Conservation (phyloP, 2,329 filamentous ascomycete genomes). For the Epichloe typhina region DNA sequence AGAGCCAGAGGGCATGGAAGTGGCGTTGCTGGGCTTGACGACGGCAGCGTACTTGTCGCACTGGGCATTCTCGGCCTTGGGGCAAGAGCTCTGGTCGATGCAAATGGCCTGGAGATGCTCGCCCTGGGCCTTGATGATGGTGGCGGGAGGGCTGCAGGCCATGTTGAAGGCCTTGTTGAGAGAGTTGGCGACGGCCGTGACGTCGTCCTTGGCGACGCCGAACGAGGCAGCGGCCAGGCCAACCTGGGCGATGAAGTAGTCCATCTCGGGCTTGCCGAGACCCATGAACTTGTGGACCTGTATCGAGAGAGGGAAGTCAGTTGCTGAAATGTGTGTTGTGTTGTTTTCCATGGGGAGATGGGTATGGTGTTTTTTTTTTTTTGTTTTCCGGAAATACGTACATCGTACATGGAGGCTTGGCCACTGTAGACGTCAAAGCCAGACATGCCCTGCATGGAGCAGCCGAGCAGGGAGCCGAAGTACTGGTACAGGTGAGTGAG, state of each 20-base stretch:
- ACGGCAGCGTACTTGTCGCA: slow-evolving; percentile 31
- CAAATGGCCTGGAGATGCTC: slow-evolving; percentile 42
- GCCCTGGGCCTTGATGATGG: slow-evolving; percentile 31
- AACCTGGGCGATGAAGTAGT: slow-evolving; percentile 48
- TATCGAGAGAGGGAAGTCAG: no score
- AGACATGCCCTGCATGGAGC: slow-evolving; percentile 33
- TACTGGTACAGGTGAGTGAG: slow-evolving; percentile 49
- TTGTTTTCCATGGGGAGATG: no score
- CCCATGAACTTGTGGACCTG: slow-evolving; percentile 48
- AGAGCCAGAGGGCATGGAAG: slow-evolving; percentile 6
- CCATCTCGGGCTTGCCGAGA: slow-evolving; percentile 34
- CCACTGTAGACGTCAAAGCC: slow-evolving; percentile 37
- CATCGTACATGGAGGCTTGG: slow-evolving; percentile 29
- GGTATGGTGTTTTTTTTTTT: no score
- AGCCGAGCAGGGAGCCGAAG: slow-evolving; percentile 46
- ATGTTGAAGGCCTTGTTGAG: slow-evolving; percentile 38
- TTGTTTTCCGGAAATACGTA: not conserved
- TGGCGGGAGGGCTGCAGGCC: slow-evolving; percentile 33
- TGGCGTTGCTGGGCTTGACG: slow-evolving; percentile 11
- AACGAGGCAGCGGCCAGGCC: slow-evolving; percentile 42
- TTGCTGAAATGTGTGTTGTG: not conserved
- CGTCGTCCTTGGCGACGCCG: slow-evolving; percentile 41
- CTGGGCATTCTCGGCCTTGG: slow-evolving; percentile 28
- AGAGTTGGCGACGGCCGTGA: slow-evolving; percentile 32
- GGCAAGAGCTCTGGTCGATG: slow-evolving; percentile 31